These are phyloP conservation scores for Lasiodiplodia theobromae DNA, from an alignment of 2,329 filamentous ascomycete genomes.

Conservation along the genomic window DNA sequence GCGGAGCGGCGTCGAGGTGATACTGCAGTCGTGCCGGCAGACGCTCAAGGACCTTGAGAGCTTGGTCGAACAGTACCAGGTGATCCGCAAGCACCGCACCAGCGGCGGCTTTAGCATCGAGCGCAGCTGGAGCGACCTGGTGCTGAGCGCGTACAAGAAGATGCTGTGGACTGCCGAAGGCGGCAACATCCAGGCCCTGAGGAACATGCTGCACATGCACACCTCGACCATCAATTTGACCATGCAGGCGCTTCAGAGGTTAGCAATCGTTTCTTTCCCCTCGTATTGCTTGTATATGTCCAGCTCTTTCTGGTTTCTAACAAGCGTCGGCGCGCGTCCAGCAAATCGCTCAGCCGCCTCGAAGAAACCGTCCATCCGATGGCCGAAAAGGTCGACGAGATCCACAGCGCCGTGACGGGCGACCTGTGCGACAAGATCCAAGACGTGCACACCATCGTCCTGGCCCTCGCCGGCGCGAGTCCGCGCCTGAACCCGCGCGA, in stretches of 20 bases:
- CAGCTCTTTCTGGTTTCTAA: too few species aligned
- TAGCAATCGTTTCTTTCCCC: slow-evolving; percentile 14
- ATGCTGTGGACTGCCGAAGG: slow-evolving; percentile 55
- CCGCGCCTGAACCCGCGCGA: slow-evolving; percentile 26
- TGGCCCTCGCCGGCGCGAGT: slow-evolving; percentile 35
- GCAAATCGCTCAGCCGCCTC: slow-evolving; percentile 33
- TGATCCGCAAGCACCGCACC: slow-evolving; percentile 51
- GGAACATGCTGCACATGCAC: slow-evolving; percentile 53
- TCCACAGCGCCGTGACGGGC: slow-evolving; percentile 36
- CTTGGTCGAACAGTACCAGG: slow-evolving; percentile 54
- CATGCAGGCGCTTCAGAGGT: slow-evolving; percentile 53
- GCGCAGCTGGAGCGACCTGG: slow-evolving; percentile 53
- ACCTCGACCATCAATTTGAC: slow-evolving; percentile 49
- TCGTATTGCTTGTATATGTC: neutral
- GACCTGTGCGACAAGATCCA: slow-evolving; percentile 40
- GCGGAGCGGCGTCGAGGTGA: slow-evolving; percentile 47
- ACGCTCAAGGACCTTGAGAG: slow-evolving; percentile 54
- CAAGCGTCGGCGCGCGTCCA: neutral
- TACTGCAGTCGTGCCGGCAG: slow-evolving; percentile 48
- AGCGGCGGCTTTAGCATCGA: slow-evolving; percentile 51
- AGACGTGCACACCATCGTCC: slow-evolving; percentile 41
- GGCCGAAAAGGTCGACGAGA: slow-evolving; percentile 42
- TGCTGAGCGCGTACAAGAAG: slow-evolving; percentile 51
- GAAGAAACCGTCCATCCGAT: slow-evolving; percentile 42
- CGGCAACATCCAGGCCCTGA: slow-evolving; percentile 49